phyloP scores from a whole-genome alignment of 2,329 filamentous ascomycete species.

The Scytalidium lignicola region DNA sequence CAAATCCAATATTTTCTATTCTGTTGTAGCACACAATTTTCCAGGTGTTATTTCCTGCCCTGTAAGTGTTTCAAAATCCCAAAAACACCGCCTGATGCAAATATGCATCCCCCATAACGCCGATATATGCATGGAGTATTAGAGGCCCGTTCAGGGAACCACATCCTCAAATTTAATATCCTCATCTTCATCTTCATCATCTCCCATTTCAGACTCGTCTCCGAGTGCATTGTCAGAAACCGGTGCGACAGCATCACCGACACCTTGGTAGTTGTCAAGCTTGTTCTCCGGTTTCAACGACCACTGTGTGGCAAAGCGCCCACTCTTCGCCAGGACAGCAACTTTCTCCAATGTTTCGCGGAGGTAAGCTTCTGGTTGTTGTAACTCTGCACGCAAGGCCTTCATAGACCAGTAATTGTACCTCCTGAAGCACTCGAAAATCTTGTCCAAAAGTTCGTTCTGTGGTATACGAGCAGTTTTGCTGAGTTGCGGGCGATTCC shows the following conservation, averaged over 20 bases:
- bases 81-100: not conserved
- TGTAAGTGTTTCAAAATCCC: not conserved
- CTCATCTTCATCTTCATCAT: conserved; percentile 56
- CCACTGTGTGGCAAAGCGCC: conserved; percentile 82
- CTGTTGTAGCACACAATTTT: not conserved
- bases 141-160: conserved; percentile 5
- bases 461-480: conserved; percentile 89
- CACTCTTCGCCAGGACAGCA: conserved; percentile 75
- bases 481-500: conserved; percentile 63
- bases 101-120: not conserved
- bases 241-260: conserved; percentile 46
- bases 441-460: conserved; percentile 78
- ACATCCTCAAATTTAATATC: conserved; percentile 78
- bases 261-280: conserved; percentile 45
- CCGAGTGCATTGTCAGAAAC: conserved; percentile 34
- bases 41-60: not conserved
- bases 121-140: not conserved
- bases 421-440: conserved; percentile 77
- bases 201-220: conserved; percentile 42
- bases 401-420: conserved; percentile 96
- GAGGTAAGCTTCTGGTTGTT: conserved; percentile 90
- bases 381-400: conserved; percentile 67
- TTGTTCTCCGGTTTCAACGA: conserved; percentile 69
- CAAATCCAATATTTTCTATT: not conserved
- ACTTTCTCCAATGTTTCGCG: conserved; percentile 80